phyloP scores from a whole-genome alignment of 2,329 filamentous ascomycete genomes.

The Chrysoporthe cubensis region DNA sequence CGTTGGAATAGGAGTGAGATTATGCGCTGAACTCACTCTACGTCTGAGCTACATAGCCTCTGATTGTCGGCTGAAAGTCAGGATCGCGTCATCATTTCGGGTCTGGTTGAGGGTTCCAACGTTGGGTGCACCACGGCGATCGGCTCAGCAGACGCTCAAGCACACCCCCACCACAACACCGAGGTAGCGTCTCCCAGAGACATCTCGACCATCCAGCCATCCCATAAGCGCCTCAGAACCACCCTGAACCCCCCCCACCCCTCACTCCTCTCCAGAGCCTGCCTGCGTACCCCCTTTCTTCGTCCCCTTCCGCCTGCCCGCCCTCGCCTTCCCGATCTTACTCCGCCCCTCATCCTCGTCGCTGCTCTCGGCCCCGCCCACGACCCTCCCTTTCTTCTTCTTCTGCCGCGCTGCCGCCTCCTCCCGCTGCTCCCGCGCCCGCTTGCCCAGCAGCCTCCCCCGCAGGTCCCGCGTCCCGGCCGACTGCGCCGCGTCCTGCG shows the following conservation, averaged over 20 bases:
- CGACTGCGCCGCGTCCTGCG: conserved; percentile 31
- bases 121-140: neutral
- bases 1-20: too few species aligned
- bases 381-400: conserved; percentile 43
- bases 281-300: neutral
- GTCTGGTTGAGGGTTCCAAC: neutral
- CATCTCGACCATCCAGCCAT: too few species aligned
- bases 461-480: conserved; percentile 38
- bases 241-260: too few species aligned
- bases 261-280: neutral
- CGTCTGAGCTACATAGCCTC: conserved; percentile 28
- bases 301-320: conserved; percentile 14
- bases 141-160: neutral
- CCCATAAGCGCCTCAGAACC: too few species aligned
- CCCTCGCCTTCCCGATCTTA: conserved; percentile 33
- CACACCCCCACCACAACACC: neutral
- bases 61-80: neutral
- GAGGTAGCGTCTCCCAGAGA: neutral
- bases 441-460: conserved; percentile 37
- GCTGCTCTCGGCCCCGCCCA: conserved; percentile 47
- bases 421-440: conserved; percentile 24
- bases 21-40: conserved; percentile 1
- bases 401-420: conserved; percentile 36
- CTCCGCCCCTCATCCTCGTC: conserved; percentile 40
- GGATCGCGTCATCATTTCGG: neutral